Conservation (phyloP, 805 yeast genomes). For the Yarrowia porcina region DNA sequence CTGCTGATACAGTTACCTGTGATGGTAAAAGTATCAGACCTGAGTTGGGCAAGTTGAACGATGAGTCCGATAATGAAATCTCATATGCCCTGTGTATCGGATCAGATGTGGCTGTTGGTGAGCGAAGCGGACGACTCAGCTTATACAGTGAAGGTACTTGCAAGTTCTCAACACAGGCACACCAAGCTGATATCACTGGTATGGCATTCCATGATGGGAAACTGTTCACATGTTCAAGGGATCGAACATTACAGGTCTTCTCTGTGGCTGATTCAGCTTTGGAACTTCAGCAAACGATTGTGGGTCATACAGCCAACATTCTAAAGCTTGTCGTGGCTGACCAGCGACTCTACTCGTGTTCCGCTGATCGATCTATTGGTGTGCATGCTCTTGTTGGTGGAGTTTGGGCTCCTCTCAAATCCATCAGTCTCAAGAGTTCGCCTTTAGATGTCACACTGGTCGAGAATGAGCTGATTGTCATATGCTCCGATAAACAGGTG, state of each 20-base stretch:
- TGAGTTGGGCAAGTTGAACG: background rate
- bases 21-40: background rate
- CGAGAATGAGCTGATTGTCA: conserved; percentile 45
- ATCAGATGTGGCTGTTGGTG: background rate
- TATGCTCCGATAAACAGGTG: conserved; percentile 52
- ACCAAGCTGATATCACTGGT: conserved; percentile 2
- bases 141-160: background rate
- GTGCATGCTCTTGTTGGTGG: conserved; percentile 41
- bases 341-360: conserved; percentile 48
- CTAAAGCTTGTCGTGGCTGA: conserved; percentile 40
- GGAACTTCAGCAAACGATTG: conserved; percentile 59
- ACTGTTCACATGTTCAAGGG: conserved; percentile 45
- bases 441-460: conserved; percentile 31
- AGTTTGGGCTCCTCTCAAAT: conserved; percentile 10
- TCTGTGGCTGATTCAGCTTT: conserved; percentile 40
- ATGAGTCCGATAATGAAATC: conserved; percentile 11
- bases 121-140: background rate
- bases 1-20: background rate
- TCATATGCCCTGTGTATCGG: background rate
- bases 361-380: conserved; percentile 60
- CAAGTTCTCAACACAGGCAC: conserved; percentile 1
- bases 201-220: conserved; percentile 15
- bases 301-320: conserved; percentile 55
- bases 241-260: conserved; percentile 60
- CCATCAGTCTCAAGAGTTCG: conserved; percentile 49